Base-by-base conservation (phyloP, 345 rosid genomes). In the Gossypium rotundifolium region DNA sequence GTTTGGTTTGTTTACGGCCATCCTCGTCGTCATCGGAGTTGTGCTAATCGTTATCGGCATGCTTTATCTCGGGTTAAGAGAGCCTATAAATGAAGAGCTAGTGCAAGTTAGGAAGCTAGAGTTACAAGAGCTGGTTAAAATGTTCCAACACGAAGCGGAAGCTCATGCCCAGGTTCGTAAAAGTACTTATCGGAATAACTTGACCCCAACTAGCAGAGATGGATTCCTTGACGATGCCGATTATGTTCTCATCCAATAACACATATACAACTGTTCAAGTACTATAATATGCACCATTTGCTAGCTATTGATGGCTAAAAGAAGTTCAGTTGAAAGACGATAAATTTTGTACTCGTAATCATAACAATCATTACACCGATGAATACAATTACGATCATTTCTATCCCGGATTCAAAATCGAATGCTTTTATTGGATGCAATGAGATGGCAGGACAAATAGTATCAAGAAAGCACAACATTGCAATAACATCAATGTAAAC, bases 101-200 rank as follows among this genome's bases (percentile, higher is more conserved):
- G 94, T 93, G 13, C 79, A 90, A 76, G 85, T 89, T 52, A 87
- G 89, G 80, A 90, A 88, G 84, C 63, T 93, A 81, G 98, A 95
- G 81, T 79, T 95, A 73, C 90, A 91, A 79, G 91, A 91, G 70
- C 77, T 95, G 70, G 98, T 95, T 9, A 93, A 88, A 84, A 83
- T 82, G 87, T 91, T 95, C 81, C 97, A 95, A 84, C 96, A 88
- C n/a, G 99, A 95, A 77, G 99, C 98, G 16, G 99, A 95, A 89
- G 84, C 90, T 33, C 99, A 95, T 77, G 99, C 93, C 16, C 99
- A 93, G 74, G 87, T 95, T 75, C 79, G 88, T 42, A 84, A 83
- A 68, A 66, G 68, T 9, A 53, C 71, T 49, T 64, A 73, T 40
- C 77, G 97, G 49, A 88, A 64, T 68, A 95, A 84, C 79, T 78